These are phyloP conservation scores for Chrysoporthe deuterocubensis DNA, from an alignment of 2,329 filamentous ascomycete species.

Conservation along the genomic window DNA sequence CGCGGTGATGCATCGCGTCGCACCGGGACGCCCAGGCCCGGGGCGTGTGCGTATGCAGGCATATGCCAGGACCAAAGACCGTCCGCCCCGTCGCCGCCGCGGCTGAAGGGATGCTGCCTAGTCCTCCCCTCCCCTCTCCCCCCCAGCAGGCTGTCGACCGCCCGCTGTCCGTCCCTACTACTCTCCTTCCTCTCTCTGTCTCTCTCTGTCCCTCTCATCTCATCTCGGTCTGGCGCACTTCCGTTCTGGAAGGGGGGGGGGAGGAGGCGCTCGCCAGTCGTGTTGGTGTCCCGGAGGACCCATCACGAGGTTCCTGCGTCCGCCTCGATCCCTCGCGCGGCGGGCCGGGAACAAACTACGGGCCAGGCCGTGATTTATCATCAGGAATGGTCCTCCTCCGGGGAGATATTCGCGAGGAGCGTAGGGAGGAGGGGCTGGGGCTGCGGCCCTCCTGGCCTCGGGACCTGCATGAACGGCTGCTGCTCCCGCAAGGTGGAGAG, in stretches of 20 bases:
- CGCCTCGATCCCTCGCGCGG: too few species aligned
- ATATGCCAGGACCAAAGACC: neutral
- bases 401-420: neutral
- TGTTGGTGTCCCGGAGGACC: too few species aligned
- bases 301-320: neutral
- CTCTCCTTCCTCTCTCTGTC: too few species aligned
- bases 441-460: neutral
- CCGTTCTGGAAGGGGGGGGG: neutral
- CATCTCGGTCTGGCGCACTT: constrained; percentile 11
- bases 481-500: neutral
- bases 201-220: neutral
- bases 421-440: neutral
- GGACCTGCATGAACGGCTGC: constrained; percentile 7
- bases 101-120: neutral
- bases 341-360: neutral
- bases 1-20: neutral
- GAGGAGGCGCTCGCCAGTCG: too few species aligned
- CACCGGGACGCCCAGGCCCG: neutral
- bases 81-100: neutral
- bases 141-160: too few species aligned
- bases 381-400: too few species aligned
- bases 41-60: neutral
- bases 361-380: too few species aligned
- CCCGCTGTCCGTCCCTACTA: too few species aligned
- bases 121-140: too few species aligned